These are phyloP conservation scores for Acanthamoeba castellanii DNA, from an alignment of 208 protist species.

Conservation along the genomic window DNA sequence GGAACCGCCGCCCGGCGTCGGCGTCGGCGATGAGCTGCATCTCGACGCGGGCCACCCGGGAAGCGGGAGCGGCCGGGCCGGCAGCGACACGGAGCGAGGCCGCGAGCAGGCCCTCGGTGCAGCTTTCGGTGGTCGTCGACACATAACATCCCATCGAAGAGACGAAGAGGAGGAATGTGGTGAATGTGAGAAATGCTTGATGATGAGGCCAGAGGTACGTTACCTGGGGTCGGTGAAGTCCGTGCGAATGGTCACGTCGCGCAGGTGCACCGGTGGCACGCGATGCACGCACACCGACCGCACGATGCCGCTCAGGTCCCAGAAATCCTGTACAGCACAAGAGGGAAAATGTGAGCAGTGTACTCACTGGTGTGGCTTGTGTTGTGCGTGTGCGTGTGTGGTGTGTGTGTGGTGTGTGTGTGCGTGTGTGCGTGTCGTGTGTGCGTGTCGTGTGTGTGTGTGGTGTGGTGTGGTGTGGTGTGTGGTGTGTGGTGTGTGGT, in stretches of 20 bases:
- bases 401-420: background rate
- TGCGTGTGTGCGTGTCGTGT: background rate
- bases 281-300: slow-evolving; percentile 33
- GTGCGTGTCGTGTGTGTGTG: background rate
- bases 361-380: background rate
- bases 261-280: background rate
- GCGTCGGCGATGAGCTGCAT: background rate
- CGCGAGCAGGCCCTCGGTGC: background rate
- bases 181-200: no score
- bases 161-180: no score
- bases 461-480: background rate
- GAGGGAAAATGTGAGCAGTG: no score
- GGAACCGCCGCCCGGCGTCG: no score
- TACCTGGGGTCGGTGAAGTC: background rate
- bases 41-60: no score
- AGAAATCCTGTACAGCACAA: slow-evolving; percentile 73
- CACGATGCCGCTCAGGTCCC: slow-evolving; percentile 73
- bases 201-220: background rate
- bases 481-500: background rate
- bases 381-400: background rate
- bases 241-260: slow-evolving; percentile 18
- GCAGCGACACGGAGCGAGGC: background rate
- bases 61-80: no score
- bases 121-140: background rate
- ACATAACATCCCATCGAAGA: no score